Percentiles rank a stretch among this genome's conserved stretches.
phyloP scores from a whole-genome alignment of 2,329 filamentous ascomycete species.

The Beauveria bassiana region DNA sequence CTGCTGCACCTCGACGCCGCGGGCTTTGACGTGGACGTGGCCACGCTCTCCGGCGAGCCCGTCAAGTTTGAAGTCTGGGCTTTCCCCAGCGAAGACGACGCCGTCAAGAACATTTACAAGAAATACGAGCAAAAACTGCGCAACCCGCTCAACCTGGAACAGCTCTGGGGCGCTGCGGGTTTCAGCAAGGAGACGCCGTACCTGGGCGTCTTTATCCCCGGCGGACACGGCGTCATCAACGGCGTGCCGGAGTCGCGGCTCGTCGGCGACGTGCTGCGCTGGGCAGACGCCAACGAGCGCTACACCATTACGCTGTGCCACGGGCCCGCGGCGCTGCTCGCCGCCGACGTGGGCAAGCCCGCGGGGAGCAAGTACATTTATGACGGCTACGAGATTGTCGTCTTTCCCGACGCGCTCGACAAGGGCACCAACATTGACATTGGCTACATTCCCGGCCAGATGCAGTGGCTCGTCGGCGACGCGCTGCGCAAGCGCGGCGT shows the following conservation, averaged over 20 bases:
- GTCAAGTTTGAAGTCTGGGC: slow-evolving; percentile 19
- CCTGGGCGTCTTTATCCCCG: slow-evolving; percentile 16
- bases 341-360: slow-evolving; percentile 15
- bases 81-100: slow-evolving; percentile 19
- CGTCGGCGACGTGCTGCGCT: slow-evolving; percentile 17
- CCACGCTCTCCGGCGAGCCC: slow-evolving; percentile 16
- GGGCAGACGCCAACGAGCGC: slow-evolving; percentile 14
- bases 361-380: slow-evolving; percentile 15
- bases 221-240: slow-evolving; percentile 16
- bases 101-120: slow-evolving; percentile 19
- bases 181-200: slow-evolving; percentile 13
- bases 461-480: slow-evolving; percentile 17
- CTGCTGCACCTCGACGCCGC: slow-evolving; percentile 17
- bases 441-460: slow-evolving; percentile 17
- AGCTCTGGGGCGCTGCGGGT: slow-evolving; percentile 12
- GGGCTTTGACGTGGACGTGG: slow-evolving; percentile 17
- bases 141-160: slow-evolving; percentile 13
- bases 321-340: slow-evolving; percentile 13
- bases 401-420: slow-evolving; percentile 16
- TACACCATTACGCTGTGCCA: slow-evolving; percentile 15
- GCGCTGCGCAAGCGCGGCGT: slow-evolving; percentile 12
- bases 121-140: slow-evolving; percentile 16
- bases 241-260: slow-evolving; percentile 13
- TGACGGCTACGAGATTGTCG: slow-evolving; percentile 15
- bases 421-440: slow-evolving; percentile 15